Conservation (phyloP, 257 asterid species). For the Linderniella brevidens region DNA sequence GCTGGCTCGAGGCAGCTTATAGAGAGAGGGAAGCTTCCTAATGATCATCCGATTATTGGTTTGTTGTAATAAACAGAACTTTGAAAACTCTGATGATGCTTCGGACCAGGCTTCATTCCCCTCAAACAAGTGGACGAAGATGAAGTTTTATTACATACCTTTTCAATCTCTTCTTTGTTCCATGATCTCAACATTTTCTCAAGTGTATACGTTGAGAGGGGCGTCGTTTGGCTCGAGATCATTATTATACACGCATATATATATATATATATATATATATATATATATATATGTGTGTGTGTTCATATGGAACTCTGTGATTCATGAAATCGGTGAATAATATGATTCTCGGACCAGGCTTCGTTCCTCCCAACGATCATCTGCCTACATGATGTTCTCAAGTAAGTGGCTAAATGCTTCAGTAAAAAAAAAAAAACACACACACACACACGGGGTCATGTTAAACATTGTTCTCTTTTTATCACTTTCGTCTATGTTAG, state of each 20-base stretch:
- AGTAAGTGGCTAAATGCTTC: neutral
- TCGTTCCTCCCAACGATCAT: constrained; percentile 43
- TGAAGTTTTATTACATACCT: neutral
- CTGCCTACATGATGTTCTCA: constrained; percentile 1
- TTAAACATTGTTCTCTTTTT: too few relatives aligned
- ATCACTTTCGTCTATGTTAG: too few relatives aligned
- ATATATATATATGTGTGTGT: too few relatives aligned
- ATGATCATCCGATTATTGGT: neutral
- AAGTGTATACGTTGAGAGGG: constrained; percentile 35
- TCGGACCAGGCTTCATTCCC: constrained; percentile 97
- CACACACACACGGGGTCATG: too few relatives aligned
- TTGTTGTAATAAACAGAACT: constrained; percentile 9
- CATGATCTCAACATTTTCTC: neutral
- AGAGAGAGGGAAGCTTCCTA: constrained; percentile 7
- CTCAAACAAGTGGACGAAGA: constrained; percentile 23
- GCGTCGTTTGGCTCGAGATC: constrained; percentile 45
- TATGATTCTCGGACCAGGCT: constrained; percentile 68
- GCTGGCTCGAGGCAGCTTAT: constrained; percentile 54
- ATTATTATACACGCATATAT: too few relatives aligned
- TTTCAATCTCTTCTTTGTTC: neutral
- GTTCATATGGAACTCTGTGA: neutral
- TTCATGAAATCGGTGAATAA: constrained; percentile 12
- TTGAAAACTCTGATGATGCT: constrained; percentile 10
- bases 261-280: too few relatives aligned
- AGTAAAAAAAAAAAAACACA: too few relatives aligned